These are phyloP conservation scores for Elaeagnus macrophylla DNA, from an alignment of 306 rosid genomes.

Conservation along the genomic window DNA sequence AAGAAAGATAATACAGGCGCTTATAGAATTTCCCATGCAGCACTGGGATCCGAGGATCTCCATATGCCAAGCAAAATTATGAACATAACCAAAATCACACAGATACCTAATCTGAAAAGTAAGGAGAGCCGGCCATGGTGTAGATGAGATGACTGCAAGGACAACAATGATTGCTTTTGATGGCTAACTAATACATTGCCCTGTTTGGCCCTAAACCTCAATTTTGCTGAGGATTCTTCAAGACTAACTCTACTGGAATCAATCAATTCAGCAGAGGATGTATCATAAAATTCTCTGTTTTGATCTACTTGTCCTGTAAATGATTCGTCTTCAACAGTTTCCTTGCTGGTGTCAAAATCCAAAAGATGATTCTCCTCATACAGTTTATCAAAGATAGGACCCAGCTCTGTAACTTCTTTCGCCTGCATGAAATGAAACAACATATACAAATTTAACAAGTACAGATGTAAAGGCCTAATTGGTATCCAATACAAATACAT, in stretches of 20 bases:
- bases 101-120: too few relatives aligned
- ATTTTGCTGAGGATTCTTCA: conserved; percentile 5
- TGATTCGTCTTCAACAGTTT: background rate
- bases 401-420: conserved; percentile 7
- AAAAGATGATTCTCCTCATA: background rate
- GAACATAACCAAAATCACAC: too few relatives aligned
- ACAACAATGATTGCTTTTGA: background rate
- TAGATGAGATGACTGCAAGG: conserved; percentile 2
- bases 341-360: background rate
- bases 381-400: background rate
- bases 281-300: too few relatives aligned
- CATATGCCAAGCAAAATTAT: too few relatives aligned
- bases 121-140: too few relatives aligned
- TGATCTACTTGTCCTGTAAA: too few relatives aligned
- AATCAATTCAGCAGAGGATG: background rate
- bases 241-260: background rate
- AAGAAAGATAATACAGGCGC: too few relatives aligned
- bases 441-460: background rate
- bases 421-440: conserved; percentile 11
- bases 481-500: background rate
- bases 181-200: background rate
- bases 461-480: too few relatives aligned
- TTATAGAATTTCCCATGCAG: too few relatives aligned
- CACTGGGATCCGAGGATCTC: too few relatives aligned
- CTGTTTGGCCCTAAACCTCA: conserved; percentile 10